phyloP scores from a whole-genome alignment of 2,329 filamentous ascomycete species.

The Aspergillus alliaceus region DNA sequence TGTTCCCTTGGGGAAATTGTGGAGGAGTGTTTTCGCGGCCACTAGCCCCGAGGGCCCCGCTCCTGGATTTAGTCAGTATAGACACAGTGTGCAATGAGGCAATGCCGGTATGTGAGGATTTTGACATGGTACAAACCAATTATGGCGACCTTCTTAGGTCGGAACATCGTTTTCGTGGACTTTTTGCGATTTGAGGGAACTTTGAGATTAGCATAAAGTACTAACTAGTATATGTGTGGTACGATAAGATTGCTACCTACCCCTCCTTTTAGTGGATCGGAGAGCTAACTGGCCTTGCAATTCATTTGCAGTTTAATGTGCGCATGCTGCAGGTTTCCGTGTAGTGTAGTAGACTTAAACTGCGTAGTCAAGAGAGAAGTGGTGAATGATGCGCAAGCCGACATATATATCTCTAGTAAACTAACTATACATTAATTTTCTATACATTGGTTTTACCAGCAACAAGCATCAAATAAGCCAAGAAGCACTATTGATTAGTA shows the following conservation, averaged over 20 bases:
- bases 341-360: background rate
- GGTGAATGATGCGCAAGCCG: background rate
- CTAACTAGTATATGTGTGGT: background rate
- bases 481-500: background rate
- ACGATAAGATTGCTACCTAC: background rate
- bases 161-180: conserved; percentile 10
- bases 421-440: too few species aligned
- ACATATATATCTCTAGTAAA: background rate
- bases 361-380: background rate
- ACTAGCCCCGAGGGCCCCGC: conserved; percentile 69
- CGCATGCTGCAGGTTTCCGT: background rate
- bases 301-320: background rate
- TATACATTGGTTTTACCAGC: background rate
- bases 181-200: background rate
- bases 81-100: background rate
- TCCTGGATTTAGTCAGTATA: conserved; percentile 45
- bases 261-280: background rate
- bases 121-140: conserved; percentile 40
- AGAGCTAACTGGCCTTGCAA: background rate
- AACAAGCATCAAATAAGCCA: background rate
- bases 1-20: conserved; percentile 52
- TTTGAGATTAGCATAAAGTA: background rate
- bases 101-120: background rate
- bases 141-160: conserved; percentile 53
- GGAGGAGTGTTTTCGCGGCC: conserved; percentile 70